These are phyloP conservation scores for Arthrobotrys entomopaga DNA, from an alignment of 2,329 filamentous ascomycete genomes.

Conservation along the genomic window DNA sequence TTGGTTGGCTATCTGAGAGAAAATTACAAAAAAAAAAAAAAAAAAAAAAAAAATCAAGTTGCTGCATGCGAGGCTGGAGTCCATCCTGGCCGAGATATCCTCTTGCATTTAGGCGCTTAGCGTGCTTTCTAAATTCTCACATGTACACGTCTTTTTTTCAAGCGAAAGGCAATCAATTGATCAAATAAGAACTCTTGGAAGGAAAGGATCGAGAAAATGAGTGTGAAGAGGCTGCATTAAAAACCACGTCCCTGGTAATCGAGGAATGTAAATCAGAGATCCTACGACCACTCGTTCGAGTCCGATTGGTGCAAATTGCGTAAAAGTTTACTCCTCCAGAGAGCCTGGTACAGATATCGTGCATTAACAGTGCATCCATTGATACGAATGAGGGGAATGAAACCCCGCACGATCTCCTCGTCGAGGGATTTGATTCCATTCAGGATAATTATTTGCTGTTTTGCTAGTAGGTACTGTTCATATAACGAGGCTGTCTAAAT, in stretches of 20 bases:
- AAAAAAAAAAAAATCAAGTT: not conserved
- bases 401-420: constrained; percentile 26
- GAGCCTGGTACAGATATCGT: constrained; percentile 17
- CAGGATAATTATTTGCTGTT: constrained; percentile 1
- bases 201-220: not conserved
- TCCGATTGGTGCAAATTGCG: constrained; percentile 30
- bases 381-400: constrained; percentile 15
- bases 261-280: constrained; percentile 6
- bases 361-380: constrained; percentile 19
- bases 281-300: constrained; percentile 19
- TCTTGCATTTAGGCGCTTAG: constrained; percentile 11
- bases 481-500: constrained; percentile 2
- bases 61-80: no score
- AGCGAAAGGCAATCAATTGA: not conserved
- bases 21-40: no score
- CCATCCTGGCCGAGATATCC: no score
- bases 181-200: not conserved
- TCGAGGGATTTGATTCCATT: constrained; percentile 16
- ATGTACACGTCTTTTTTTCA: no score
- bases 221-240: not conserved
- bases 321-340: not conserved
- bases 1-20: no score
- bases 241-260: not conserved
- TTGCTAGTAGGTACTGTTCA: not conserved
- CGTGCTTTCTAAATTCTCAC: constrained; percentile 1